A percentile compares a stretch with the other conserved stretches of the same genome.
These are phyloP conservation scores for Penicillium sp. DNA, from an alignment of 2,329 filamentous ascomycete species.

Conservation along the genomic window DNA sequence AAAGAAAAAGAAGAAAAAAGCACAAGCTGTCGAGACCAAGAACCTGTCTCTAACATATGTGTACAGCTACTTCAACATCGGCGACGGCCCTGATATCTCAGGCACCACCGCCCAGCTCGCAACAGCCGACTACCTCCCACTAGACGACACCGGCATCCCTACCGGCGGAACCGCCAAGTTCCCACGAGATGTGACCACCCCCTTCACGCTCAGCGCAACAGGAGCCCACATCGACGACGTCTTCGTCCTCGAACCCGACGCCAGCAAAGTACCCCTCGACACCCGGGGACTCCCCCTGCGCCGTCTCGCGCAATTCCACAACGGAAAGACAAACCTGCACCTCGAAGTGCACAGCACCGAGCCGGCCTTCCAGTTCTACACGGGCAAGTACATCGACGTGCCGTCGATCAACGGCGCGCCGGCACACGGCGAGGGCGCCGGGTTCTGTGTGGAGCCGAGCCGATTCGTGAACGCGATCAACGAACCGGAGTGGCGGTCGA, in stretches of 20 bases:
- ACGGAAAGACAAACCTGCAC: slow-evolving; percentile 73
- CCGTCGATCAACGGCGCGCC: slow-evolving; percentile 62
- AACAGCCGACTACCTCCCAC: slow-evolving; percentile 68
- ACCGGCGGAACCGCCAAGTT: slow-evolving; percentile 65
- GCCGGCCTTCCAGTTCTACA: slow-evolving; percentile 97
- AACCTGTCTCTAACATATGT: no score
- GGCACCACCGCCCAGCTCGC: slow-evolving; percentile 62
- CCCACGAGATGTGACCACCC: slow-evolving; percentile 62
- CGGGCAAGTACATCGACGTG: slow-evolving; percentile 80
- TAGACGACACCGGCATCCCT: slow-evolving; percentile 74
- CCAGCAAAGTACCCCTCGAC: slow-evolving; percentile 63
- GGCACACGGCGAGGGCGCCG: slow-evolving; percentile 67
- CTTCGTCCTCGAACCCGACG: slow-evolving; percentile 73
- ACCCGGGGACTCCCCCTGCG: slow-evolving; percentile 65
- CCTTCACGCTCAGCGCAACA: slow-evolving; percentile 70
- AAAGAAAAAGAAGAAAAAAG: no score
- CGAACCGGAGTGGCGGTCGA: slow-evolving; percentile 73
- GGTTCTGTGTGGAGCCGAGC: slow-evolving; percentile 90
- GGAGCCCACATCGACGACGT: slow-evolving; percentile 85
- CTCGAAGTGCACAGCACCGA: slow-evolving; percentile 89
- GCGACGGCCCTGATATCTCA: slow-evolving; percentile 57
- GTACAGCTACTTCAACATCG: slow-evolving; percentile 69
- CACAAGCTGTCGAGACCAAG: no score
- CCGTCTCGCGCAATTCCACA: slow-evolving; percentile 70
- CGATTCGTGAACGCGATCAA: slow-evolving; percentile 89